These are phyloP conservation scores for Conoideocrella luteorostrata DNA, from an alignment of 2,329 filamentous ascomycete species.

Conservation along the genomic window DNA sequence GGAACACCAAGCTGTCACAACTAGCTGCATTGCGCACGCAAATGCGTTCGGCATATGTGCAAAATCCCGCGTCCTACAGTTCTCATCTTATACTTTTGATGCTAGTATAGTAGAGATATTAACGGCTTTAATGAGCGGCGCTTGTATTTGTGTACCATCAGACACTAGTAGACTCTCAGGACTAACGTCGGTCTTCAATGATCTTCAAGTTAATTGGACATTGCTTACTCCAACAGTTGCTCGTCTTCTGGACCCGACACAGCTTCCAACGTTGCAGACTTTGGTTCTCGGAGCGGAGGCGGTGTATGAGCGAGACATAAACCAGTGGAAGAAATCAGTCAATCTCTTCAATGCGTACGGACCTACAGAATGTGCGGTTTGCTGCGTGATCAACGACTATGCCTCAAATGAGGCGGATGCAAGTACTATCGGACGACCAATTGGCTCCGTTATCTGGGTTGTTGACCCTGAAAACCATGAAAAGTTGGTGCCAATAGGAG, in stretches of 20 bases:
- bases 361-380: not conserved
- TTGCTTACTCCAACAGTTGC: conserved; percentile 4
- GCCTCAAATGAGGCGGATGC: not conserved
- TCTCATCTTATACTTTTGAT: conserved; percentile 15
- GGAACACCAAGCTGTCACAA: not conserved
- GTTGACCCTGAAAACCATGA: not conserved
- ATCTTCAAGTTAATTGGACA: not conserved
- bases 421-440: not conserved
- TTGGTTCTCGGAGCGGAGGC: not conserved
- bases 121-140: conserved; percentile 11
- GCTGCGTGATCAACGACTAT: not conserved
- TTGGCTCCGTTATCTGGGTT: not conserved
- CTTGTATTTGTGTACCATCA: conserved; percentile 13
- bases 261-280: not conserved
- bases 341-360: not conserved
- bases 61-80: conserved; percentile 8
- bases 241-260: not conserved
- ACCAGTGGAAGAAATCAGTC: too few relatives aligned
- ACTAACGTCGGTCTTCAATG: conserved; percentile 1
- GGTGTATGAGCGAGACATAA: not conserved
- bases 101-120: conserved; percentile 13
- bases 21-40: not conserved
- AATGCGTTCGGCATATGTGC: not conserved
- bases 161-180: conserved; percentile 13
- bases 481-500: not conserved